Evolutionary conservation across 768 basidiomycete genomes (phyloP).

Genomic region (Lenzites betulinus): DNA sequence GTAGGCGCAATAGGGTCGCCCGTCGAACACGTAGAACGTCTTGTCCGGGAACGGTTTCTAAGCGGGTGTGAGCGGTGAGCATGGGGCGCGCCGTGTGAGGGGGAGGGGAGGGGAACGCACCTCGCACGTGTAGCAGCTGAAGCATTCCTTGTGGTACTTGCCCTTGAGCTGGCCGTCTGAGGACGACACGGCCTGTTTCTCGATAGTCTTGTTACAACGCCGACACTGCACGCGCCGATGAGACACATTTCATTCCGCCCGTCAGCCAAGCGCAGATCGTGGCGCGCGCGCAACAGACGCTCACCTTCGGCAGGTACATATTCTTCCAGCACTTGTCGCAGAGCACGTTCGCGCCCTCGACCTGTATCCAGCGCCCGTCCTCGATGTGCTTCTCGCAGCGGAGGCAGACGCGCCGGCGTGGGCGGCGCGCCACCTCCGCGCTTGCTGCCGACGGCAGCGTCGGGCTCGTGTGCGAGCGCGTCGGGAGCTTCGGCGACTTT

Average conservation of each 20-base stretch:
- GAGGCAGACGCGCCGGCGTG: constrained; percentile 47
- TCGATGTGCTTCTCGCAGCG: constrained; percentile 71
- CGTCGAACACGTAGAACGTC: constrained; percentile 88
- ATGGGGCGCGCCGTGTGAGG: neutral
- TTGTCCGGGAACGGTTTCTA: constrained; percentile 91
- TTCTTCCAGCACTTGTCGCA: constrained; percentile 96
- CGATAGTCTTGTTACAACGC: constrained; percentile 83
- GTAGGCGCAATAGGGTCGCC: constrained; percentile 87
- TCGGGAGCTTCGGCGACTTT: constrained; percentile 55
- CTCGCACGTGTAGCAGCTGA: constrained; percentile 84
- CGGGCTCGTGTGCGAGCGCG: constrained; percentile 54
- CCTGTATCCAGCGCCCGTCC: constrained; percentile 81
- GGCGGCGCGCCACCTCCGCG: constrained; percentile 30
- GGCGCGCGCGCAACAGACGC: constrained; percentile 25
- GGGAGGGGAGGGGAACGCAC: constrained; percentile 41
- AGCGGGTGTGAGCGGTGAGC: neutral
- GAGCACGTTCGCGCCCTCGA: constrained; percentile 73
- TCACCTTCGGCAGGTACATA: constrained; percentile 90
- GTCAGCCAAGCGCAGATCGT: constrained; percentile 1
- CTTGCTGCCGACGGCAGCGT: constrained; percentile 35
- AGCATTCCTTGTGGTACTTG: constrained; percentile 92
- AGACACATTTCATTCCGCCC: constrained; percentile 5
- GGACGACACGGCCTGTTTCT: constrained; percentile 88
- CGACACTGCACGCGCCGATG: constrained; percentile 61
- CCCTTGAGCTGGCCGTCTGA: constrained; percentile 94